Evolutionary conservation across 306 rosid genomes (phyloP), one percentile per base, ranked within the genome.

Genomic region (Lathyrus tuberosus): DNA sequence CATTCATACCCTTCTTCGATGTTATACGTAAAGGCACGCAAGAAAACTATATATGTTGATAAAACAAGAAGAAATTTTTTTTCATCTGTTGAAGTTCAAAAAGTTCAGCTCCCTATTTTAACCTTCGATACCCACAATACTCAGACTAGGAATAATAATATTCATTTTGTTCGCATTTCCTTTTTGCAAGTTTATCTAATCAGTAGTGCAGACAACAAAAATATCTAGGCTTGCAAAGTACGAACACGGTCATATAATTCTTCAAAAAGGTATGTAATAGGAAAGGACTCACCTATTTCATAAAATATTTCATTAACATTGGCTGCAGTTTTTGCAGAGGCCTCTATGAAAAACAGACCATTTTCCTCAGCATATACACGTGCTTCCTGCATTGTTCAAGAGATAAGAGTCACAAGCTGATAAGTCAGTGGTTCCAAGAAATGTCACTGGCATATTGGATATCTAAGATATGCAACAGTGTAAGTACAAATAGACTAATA

Each of bases 241-340:
- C 15, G 7, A 5, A 8, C 5, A 61, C 26, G 75, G 53, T 15
- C 42, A 12, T 44, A 51, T 14, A 15, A 62, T 62, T 67, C 70
- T 53, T 35, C 44, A 51, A 52, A 62, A 62, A 15, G 31, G 33
- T 57, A 67, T 37, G 60, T 5, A n/a, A 17, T 14, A 33, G 61
- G 77, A 41, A 63, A 41, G 41, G 68, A 41, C 41, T 6, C 33
- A 84, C 89, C 89, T 79, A 85, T 85, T 77, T 85, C 89, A 77
- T 82, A 74, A 70, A 85, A 85, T 77, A 85, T 51, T 52, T 85
- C 89, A 74, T 85, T 85, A 26, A 85, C 89, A 49, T 85, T 85
- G 64, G 81, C 68, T 48, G 89, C 83, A 43, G 84, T 74, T 77
- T 85, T 85, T 43, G 89, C 89, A 74, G 89, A 85, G 65, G 89